Conservation (phyloP, 306 rosid genomes). For the Herpetospermum pedunculosum region DNA sequence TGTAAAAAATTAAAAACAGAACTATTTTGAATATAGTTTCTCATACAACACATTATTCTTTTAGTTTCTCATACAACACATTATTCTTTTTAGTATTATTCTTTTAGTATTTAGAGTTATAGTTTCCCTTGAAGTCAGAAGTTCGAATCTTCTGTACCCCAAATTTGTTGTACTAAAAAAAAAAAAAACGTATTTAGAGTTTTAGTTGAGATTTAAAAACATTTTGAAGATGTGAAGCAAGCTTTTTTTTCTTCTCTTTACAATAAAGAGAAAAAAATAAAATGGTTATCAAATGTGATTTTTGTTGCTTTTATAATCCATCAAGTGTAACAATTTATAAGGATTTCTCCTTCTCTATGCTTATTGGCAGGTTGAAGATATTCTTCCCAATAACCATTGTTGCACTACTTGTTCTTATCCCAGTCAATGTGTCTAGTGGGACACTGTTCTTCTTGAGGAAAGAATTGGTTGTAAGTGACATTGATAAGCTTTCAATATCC, state of each 20-base stretch:
- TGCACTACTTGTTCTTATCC: constrained; percentile 84
- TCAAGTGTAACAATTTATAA: neutral
- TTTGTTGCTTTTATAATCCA: neutral
- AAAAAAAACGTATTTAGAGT: neutral
- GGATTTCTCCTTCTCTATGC: neutral
- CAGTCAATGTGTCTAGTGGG: constrained; percentile 89
- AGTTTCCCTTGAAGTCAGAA: too few relatives aligned
- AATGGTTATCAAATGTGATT: neutral
- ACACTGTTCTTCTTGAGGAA: constrained; percentile 57
- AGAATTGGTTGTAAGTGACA: constrained; percentile 80
- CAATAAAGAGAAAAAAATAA: too few relatives aligned
- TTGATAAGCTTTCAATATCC: constrained; percentile 90
- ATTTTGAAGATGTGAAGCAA: neutral
- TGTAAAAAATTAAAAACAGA: neutral
- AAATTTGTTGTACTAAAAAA: too few relatives aligned
- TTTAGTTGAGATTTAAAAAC: neutral
- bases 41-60: neutral
- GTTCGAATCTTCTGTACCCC: too few relatives aligned
- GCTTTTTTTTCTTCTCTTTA: neutral
- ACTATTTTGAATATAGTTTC: neutral
- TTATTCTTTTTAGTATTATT: too few relatives aligned
- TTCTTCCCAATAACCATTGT: constrained; percentile 61
- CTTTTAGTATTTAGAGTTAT: too few relatives aligned
- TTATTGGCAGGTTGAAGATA: constrained; percentile 57
- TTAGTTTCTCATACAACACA: too few relatives aligned